These are phyloP conservation scores for Lachnellula willkommii DNA, from an alignment of 2,329 filamentous ascomycete genomes.

Conservation along the genomic window DNA sequence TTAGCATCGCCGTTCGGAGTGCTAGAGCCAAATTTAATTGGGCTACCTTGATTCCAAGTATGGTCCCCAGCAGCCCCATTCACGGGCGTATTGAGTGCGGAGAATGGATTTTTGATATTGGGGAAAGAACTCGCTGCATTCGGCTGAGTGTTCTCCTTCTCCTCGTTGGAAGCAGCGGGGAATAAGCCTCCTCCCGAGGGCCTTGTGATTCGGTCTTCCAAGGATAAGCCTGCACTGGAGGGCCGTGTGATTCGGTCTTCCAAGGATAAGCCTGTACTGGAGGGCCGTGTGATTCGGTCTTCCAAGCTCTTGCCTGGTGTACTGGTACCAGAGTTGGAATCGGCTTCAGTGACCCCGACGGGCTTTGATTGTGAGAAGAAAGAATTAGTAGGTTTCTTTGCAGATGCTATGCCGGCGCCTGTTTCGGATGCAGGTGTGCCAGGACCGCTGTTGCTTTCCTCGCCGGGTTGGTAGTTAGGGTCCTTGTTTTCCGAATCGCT, in stretches of 20 bases:
- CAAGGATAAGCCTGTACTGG: slow-evolving; percentile 23
- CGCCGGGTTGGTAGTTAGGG: slow-evolving; percentile 19
- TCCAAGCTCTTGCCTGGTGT: slow-evolving; percentile 48
- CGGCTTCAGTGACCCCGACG: slow-evolving; percentile 33
- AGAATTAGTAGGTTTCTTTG: slow-evolving; percentile 19
- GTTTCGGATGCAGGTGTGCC: slow-evolving; percentile 23
- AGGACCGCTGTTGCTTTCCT: slow-evolving; percentile 16
- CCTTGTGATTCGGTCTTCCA: too few species aligned
- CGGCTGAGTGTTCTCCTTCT: slow-evolving; percentile 31
- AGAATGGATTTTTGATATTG: slow-evolving; percentile 17
- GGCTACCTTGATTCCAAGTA: slow-evolving; percentile 45
- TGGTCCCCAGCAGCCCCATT: slow-evolving; percentile 34
- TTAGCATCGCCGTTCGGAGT: slow-evolving; percentile 16
- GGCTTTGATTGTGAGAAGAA: slow-evolving; percentile 9
- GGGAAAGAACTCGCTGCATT: slow-evolving; percentile 21
- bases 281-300: background rate
- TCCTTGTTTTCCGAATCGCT: slow-evolving; percentile 34
- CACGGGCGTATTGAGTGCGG: slow-evolving; percentile 11
- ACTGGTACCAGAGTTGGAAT: slow-evolving; percentile 28
- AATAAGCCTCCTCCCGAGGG: slow-evolving; percentile 36
- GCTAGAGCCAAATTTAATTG: slow-evolving; percentile 39
- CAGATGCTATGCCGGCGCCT: slow-evolving; percentile 24
- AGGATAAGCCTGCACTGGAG: slow-evolving; percentile 36
- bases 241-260: too few species aligned
- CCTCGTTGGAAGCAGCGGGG: slow-evolving; percentile 22